Base-by-base conservation (phyloP, 257 asterid species). In the Schizonepeta tenuifolia region DNA sequence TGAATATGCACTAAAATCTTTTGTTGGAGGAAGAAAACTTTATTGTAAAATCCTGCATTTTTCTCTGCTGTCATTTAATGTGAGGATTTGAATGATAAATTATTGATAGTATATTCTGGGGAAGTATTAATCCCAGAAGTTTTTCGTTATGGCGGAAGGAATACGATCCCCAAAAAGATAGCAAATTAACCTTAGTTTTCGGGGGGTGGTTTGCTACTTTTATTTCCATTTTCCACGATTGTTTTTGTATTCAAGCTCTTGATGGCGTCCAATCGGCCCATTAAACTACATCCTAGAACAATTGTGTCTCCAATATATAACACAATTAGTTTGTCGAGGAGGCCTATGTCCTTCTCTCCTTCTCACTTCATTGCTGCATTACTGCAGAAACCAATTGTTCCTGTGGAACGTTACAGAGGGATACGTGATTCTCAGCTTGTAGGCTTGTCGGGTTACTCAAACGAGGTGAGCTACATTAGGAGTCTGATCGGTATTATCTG, bases 341-440 rank as follows among this genome's bases (percentile, higher is more conserved):
- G 22, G 55, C 55, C 53, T 31, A 31, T 31, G 36, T 7, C 36
- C 7, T 5, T 5, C 36, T 31, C 36, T 31, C 7, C 7, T 31
- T 31, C 36, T 31, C 36, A 24, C 60, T 47, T 28, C 3, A 31
- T 13, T 46, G 36, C n/a, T 38, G n/a, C 38, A 40, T 66, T 14
- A 50, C 57, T 64, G 69, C 89, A 89, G 96, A 85, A 86, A 69
- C 96, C 93, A 20, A 83, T 89, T 47, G 70, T 89, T 78, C 90
- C 93, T 2, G 51, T 31, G 14, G 89, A 83, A 60, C 83, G 77
- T 57, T 89, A 85, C 76, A 72, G 89, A 84, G 84, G 75, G 7
- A 87, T 86, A 56, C 96, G 92, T 28, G 92, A 86, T 79, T 83
- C 96, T n/a, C 90, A 87, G 77, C 96, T 83, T 60, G 71, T 83